Percentiles rank a stretch among this genome's conserved stretches.
Evolutionary conservation across 2,329 filamentous ascomycete genomes (phyloP).

Genomic region (Pseudogymnoascus sp.): DNA sequence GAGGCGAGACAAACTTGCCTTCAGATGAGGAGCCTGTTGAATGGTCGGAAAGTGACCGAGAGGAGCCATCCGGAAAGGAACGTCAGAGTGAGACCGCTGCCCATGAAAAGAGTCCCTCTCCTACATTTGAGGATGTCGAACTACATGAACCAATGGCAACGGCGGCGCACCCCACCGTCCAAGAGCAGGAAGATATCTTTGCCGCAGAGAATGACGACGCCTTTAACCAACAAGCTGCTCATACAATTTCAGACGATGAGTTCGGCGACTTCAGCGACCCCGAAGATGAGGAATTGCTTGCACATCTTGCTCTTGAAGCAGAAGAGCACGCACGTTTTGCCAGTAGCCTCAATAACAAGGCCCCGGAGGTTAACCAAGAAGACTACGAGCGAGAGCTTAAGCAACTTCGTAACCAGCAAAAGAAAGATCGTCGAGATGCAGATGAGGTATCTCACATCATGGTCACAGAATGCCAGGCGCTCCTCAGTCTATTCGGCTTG

Average conservation of each 20-base stretch:
- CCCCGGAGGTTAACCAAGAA: constrained; percentile 59
- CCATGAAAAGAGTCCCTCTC: constrained; percentile 14
- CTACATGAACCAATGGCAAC: constrained; percentile 11
- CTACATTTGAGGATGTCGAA: constrained; percentile 21
- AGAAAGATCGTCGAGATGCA: constrained; percentile 89
- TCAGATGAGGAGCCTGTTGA: constrained; percentile 30
- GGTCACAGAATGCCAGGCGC: constrained; percentile 88
- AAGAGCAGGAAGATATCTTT: not conserved
- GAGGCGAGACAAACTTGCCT: not conserved
- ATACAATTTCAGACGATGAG: constrained; percentile 25
- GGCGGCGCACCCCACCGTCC: not conserved
- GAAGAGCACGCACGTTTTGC: constrained; percentile 93
- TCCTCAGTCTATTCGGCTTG: constrained; percentile 83
- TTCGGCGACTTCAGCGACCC: constrained; percentile 70
- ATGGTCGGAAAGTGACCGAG: constrained; percentile 45
- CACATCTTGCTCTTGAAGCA: constrained; percentile 78
- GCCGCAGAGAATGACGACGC: constrained; percentile 14
- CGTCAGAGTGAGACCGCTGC: not conserved
- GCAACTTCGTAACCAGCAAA: constrained; percentile 84
- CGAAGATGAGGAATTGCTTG: constrained; percentile 83
- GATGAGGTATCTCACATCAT: constrained; percentile 96
- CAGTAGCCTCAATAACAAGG: constrained; percentile 72
- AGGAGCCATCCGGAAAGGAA: not conserved
- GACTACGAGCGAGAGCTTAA: constrained; percentile 85
- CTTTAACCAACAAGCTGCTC: constrained; percentile 17